Evolutionary conservation across 257 asterid genomes (phyloP), one percentile per base, ranked within the genome.

Genomic region (Prunella vulgaris): DNA sequence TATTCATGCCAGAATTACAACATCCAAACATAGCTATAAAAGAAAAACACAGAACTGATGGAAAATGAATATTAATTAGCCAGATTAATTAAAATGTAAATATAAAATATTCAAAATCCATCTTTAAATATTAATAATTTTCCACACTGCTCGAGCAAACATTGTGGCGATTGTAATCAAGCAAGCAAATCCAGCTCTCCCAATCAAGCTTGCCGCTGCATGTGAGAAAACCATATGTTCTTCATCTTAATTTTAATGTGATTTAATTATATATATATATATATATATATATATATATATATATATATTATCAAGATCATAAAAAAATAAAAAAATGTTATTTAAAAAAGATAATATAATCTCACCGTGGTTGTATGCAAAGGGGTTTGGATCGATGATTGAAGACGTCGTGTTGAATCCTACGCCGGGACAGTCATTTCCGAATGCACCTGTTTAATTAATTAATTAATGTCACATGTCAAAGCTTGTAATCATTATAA

Each of bases 381-480:
- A 60, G 5, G 95, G 51, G 37, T 77, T 59, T 0, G 90, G 61
- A 48, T 53, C 68, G 15, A 60, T 7, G 14, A 83, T 7, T 8
- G 82, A 27, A 30, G 71, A 28, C 10, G 87, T 58, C 7, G 54
- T 60, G 78, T 82, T 86, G 42, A 76, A 72, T 15, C 92, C 89
- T 8, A 90, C 78, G 18, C 27, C n/a, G 1, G 76, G 25, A 69
- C 91, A 90, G n/a, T 78, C 87, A 72, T 54, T 17, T 77, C 86
- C 93, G 33, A 83, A 77, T 65, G 93, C 82, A 86, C 97, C 97
- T 87, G n/a, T n/a, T n/a, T n/a, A n/a, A n/a, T n/a, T n/a, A n/a
- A n/a, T n/a, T n/a, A 71, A 54, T 35, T 12, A 5, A 32, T 1
- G 6, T 18, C 53, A 25, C 63, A 64, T 25, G 15, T 65, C 44